A percentile compares a stretch with the other conserved stretches of the same genome.
These are phyloP conservation scores for Vitis labrusca DNA, from an alignment of 164 flowering plant species.

Conservation along the genomic window DNA sequence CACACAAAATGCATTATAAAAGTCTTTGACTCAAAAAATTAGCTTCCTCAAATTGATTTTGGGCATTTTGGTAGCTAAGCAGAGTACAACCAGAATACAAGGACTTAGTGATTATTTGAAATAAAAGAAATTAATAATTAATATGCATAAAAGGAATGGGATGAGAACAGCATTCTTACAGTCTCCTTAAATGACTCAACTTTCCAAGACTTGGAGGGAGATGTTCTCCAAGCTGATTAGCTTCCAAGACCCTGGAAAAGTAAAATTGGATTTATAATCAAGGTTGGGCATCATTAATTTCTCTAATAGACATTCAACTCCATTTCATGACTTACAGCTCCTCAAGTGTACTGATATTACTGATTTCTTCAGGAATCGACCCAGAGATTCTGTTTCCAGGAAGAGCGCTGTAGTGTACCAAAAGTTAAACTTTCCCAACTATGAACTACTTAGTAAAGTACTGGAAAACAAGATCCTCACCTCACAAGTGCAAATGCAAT, in stretches of 20 bases:
- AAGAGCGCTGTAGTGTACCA: constrained; percentile 39
- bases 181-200: constrained; percentile 41
- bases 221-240: constrained; percentile 39
- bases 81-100: not conserved
- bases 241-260: constrained; percentile 49
- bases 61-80: not conserved
- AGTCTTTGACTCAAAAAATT: no score
- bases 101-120: no score
- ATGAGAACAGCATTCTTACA: constrained; percentile 35
- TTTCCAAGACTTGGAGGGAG: constrained; percentile 53
- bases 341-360: constrained; percentile 46
- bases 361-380: constrained; percentile 52
- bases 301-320: not conserved
- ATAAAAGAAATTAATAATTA: no score
- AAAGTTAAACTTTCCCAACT: not conserved
- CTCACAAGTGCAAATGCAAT: not conserved
- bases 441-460: not conserved
- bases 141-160: not conserved
- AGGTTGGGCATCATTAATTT: no score
- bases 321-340: constrained; percentile 45
- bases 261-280: not conserved
- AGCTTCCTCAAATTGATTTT: no score
- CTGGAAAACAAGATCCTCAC: not conserved
- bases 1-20: no score
- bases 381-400: constrained; percentile 71